Evolutionary conservation across 352 stramenopile species (phyloP), one percentile per base, ranked within the genome.

Genomic region (Pythium rishiriense): DNA sequence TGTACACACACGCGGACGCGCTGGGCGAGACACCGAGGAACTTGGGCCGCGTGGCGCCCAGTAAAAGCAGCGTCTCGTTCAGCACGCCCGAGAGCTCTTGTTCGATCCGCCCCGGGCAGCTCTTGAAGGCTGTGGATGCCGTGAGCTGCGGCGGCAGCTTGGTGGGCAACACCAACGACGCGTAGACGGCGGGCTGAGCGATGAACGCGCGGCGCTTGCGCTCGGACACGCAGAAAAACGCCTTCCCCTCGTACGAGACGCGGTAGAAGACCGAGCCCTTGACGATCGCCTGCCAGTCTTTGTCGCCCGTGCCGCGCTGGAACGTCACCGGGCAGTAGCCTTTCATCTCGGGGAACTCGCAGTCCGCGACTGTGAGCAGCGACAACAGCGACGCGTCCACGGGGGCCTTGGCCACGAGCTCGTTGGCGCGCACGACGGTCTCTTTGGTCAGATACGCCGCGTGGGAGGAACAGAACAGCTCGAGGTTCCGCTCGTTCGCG

Each of bases 321-420:
- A 90, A 90, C 3, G 79, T 90, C 24, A 92, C 83, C 8, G 83
- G 81, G 53, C 81, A 92, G 57, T 91, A 92, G 8, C 81, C 83
- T 68, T 86, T 87, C 47, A 90, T 62, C 55, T 92, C 83, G 0
- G 81, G 81, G 31, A 90, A 88, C 48, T 88, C 77, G 31, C 79
- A 90, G 49, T 90, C 82, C 10, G 73, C 52, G 8, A 90, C 81
- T 0, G 72, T 76, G 2, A 92, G 60, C 19, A 92, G 68, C 37
- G 80, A 90, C 35, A 90, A 15, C 14, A 90, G 49, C n/a, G 83
- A 92, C 22, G 80, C 71, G 25, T 85, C 80, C 15, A 90, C 67
- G 1, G 83, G 83, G 4, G 70, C 55, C 51, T 70, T 73, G 3
- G 22, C 22, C 6, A 87, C 64, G 22, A 88, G 62, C 29, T 45